Percentiles rank a stretch among this genome's conserved stretches.
Evolutionary conservation across 495 filamentous ascomycete genomes (phyloP).

Genomic region (Halenospora varia): DNA sequence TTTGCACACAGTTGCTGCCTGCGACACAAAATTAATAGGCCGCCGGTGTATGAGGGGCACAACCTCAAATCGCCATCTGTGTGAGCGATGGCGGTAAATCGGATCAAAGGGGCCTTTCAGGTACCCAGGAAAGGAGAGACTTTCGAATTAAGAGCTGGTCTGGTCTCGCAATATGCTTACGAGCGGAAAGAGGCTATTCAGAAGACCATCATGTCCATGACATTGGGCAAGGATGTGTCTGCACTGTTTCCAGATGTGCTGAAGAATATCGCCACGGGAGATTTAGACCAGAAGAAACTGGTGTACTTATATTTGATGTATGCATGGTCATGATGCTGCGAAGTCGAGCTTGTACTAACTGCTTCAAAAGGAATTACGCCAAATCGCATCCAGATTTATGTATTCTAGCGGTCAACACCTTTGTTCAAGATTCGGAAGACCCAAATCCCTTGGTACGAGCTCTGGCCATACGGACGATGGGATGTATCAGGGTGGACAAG

Average conservation of each 20-base stretch:
- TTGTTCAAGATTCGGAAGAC: conserved; percentile 98
- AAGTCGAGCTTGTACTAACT: too few species aligned
- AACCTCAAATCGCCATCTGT: conserved; percentile 25
- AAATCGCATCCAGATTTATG: conserved; percentile 99
- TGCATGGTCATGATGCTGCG: too few species aligned
- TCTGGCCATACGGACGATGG: conserved; percentile 97
- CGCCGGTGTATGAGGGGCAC: conserved; percentile 27
- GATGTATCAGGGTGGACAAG: conserved; percentile 96
- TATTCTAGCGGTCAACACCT: conserved; percentile 98
- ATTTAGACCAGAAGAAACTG: conserved; percentile 99
- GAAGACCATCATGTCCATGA: conserved; percentile 99
- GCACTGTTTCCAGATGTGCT: conserved; percentile 96
- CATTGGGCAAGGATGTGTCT: conserved; percentile 96
- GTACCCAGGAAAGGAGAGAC: conserved; percentile 94
- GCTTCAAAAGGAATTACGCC: conserved; percentile 99
- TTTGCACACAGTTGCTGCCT: conserved; percentile 7
- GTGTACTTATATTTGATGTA: conserved; percentile 98
- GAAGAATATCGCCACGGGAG: conserved; percentile 95
- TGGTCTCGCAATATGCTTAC: conserved; percentile 99
- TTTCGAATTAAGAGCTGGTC: conserved; percentile 91
- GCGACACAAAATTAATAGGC: conserved; percentile 14
- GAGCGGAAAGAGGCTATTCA: conserved; percentile 99
- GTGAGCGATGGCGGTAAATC: conserved; percentile 81
- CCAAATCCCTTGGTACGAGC: conserved; percentile 95
- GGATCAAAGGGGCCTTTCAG: conserved; percentile 90